Percentiles rank a stretch among this genome's conserved stretches.
Conservation (phyloP, 2,329 filamentous ascomycete genomes). For the Spiromastix sp. region DNA sequence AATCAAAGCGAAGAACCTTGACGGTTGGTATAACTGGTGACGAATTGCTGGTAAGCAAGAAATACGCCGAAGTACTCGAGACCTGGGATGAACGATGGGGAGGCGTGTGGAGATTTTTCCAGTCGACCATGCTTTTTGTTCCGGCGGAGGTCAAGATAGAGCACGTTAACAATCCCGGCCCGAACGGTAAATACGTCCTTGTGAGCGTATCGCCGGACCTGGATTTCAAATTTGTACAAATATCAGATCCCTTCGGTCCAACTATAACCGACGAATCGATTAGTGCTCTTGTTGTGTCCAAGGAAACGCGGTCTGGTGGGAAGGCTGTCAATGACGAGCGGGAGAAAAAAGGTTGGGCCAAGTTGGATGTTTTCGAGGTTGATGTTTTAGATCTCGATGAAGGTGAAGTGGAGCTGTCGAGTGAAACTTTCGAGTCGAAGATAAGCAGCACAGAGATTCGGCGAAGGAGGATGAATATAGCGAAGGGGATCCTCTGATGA, state of each 20-base stretch:
- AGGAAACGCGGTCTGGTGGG: slow-evolving; percentile 77
- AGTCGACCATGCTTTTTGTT: slow-evolving; percentile 50
- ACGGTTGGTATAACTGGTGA: slow-evolving; percentile 85
- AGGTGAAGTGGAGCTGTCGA: slow-evolving; percentile 32
- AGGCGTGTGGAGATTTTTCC: slow-evolving; percentile 61
- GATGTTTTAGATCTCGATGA: slow-evolving; percentile 69
- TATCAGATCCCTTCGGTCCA: slow-evolving; percentile 81
- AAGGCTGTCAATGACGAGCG: slow-evolving; percentile 78
- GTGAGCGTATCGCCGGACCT: slow-evolving; percentile 50
- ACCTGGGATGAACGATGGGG: slow-evolving; percentile 66
- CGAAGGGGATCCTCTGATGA: slow-evolving; percentile 19
- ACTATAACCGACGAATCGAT: slow-evolving; percentile 75
- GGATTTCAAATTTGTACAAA: slow-evolving; percentile 67
- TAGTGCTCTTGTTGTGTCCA: slow-evolving; percentile 73
- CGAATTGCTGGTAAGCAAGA: slow-evolving; percentile 77
- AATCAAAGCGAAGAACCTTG: slow-evolving; percentile 38
- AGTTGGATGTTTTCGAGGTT: slow-evolving; percentile 74
- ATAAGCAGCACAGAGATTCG: slow-evolving; percentile 86
- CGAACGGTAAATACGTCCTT: slow-evolving; percentile 29
- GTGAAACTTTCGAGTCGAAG: slow-evolving; percentile 64
- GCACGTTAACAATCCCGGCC: slow-evolving; percentile 25
- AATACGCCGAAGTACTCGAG: slow-evolving; percentile 70
- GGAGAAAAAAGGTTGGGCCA: slow-evolving; percentile 61
- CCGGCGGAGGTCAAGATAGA: slow-evolving; percentile 27
- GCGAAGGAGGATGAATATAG: slow-evolving; percentile 35